A percentile compares a stretch with the other conserved stretches of the same genome.
These are phyloP conservation scores for Aegilops bicornis DNA, from an alignment of 176 grass and related monocot genomes.

Conservation along the genomic window DNA sequence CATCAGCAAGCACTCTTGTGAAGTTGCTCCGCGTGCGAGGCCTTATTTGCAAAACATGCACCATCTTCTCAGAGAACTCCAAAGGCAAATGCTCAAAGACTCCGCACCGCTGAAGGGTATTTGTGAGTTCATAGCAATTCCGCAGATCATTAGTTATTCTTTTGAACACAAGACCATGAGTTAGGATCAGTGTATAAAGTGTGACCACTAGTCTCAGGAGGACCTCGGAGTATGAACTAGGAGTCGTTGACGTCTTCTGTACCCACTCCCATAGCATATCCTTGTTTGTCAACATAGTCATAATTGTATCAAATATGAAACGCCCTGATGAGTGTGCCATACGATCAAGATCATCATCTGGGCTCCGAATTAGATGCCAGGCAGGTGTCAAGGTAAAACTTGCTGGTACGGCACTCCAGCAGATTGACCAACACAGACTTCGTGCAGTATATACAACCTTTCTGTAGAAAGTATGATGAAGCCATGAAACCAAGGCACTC, in stretches of 20 bases:
- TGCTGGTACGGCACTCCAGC: slow-evolving; percentile 45
- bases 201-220: slow-evolving; percentile 49
- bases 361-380: slow-evolving; percentile 11
- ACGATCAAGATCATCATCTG: not conserved
- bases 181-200: slow-evolving; percentile 45
- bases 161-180: not conserved
- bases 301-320: slow-evolving; percentile 26
- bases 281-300: slow-evolving; percentile 23
- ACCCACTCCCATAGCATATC: slow-evolving; percentile 27
- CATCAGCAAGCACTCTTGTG: slow-evolving; percentile 46
- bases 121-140: slow-evolving; percentile 20
- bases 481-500: slow-evolving; percentile 60
- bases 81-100: slow-evolving; percentile 38
- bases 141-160: no score
- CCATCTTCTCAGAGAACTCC: slow-evolving; percentile 43
- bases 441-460: slow-evolving; percentile 38
- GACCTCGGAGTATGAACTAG: not conserved
- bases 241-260: not conserved
- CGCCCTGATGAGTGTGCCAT: not conserved
- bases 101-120: not conserved
- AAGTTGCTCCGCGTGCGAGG: not conserved
- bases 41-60: not conserved
- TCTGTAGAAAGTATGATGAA: slow-evolving; percentile 22
- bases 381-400: slow-evolving; percentile 41
- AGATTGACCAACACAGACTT: slow-evolving; percentile 56